phyloP scores from a whole-genome alignment of 305 asterid genomes.

The Fraxinus nigra region DNA sequence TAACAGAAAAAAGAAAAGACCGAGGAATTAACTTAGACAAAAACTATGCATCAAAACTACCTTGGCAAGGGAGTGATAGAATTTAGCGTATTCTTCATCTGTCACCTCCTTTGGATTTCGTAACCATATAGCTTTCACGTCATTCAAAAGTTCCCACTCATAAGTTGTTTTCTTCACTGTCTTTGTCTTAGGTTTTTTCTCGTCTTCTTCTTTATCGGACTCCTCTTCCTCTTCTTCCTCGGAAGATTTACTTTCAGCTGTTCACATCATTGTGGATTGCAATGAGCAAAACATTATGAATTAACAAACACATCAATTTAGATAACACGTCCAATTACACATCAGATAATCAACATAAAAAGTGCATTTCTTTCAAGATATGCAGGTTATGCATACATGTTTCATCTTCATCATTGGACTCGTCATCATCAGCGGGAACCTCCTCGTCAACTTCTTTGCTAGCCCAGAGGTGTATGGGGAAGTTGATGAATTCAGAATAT shows the following conservation, averaged over 20 bases:
- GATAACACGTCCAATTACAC: background rate
- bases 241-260: slow-evolving; percentile 62
- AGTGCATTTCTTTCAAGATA: background rate
- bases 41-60: slow-evolving; percentile 21
- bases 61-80: slow-evolving; percentile 80
- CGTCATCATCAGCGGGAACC: slow-evolving; percentile 80
- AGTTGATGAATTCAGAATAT: slow-evolving; percentile 81
- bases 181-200: slow-evolving; percentile 71
- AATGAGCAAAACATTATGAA: slow-evolving; percentile 12
- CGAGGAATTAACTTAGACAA: background rate
- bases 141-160: slow-evolving; percentile 88
- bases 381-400: slow-evolving; percentile 32
- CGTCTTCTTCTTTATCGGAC: slow-evolving; percentile 54
- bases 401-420: slow-evolving; percentile 60
- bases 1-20: background rate
- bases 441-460: slow-evolving; percentile 78
- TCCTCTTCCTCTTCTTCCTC: slow-evolving; percentile 65
- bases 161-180: slow-evolving; percentile 63
- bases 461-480: slow-evolving; percentile 86
- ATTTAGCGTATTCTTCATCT: slow-evolving; percentile 70
- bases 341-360: background rate
- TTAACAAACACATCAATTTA: background rate
- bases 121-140: slow-evolving; percentile 82
- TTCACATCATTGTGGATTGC: slow-evolving; percentile 15
- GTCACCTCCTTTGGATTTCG: slow-evolving; percentile 81